Conservation (phyloP, 1,284 basidiomycete genomes). For the Ganoderma boninense region DNA sequence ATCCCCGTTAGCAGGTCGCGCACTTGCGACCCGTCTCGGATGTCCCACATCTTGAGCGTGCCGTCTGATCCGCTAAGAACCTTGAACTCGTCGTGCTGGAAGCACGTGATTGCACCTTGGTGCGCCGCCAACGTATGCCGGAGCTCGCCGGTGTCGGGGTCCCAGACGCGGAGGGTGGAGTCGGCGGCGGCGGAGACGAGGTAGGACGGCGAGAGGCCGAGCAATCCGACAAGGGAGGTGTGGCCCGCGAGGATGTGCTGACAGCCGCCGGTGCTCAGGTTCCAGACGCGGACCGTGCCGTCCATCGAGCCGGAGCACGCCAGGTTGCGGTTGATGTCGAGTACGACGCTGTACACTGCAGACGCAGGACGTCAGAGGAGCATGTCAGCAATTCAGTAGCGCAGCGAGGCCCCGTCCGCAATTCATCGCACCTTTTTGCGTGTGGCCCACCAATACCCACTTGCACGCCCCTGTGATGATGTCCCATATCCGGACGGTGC, state of each 20-base stretch:
- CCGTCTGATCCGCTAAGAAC: constrained; percentile 94
- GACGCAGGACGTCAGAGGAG: not conserved
- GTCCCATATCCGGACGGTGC: constrained; percentile 94
- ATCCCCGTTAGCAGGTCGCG: constrained; percentile 90
- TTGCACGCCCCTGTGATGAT: constrained; percentile 87
- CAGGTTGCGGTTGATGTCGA: constrained; percentile 85
- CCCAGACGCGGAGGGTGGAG: constrained; percentile 92
- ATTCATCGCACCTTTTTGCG: constrained; percentile 79
- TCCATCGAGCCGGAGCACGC: constrained; percentile 97
- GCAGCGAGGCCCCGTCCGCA: not conserved
- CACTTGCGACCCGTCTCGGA: constrained; percentile 83
- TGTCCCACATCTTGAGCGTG: constrained; percentile 97
- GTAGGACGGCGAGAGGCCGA: constrained; percentile 87
- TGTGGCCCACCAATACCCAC: constrained; percentile 86
- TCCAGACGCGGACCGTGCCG: constrained; percentile 94
- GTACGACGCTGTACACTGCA: constrained; percentile 89
- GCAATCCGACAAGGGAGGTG: constrained; percentile 87
- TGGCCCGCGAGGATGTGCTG: constrained; percentile 86
- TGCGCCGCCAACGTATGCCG: constrained; percentile 87
- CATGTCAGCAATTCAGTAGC: not conserved
- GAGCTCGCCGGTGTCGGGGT: constrained; percentile 83
- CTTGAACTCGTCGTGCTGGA: constrained; percentile 97
- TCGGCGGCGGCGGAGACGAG: constrained; percentile 96
- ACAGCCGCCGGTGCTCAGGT: constrained; percentile 81
- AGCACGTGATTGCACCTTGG: constrained; percentile 95